Base-by-base conservation (phyloP, 345 rosid genomes). In the Erodium maritimum region DNA sequence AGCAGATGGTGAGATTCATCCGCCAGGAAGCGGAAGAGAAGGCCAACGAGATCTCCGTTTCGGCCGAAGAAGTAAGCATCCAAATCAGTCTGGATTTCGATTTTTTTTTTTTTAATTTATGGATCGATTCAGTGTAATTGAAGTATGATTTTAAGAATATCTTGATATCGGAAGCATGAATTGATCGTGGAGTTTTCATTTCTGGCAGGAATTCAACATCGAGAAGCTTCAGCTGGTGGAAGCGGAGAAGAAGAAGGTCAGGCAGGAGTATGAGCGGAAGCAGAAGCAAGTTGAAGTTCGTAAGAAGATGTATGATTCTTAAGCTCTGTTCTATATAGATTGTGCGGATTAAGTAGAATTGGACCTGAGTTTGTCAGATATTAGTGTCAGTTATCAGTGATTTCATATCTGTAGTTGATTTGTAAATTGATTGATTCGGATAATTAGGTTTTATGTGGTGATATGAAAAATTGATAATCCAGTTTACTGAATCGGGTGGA, bases 1-100 rank as follows among this genome's bases (percentile, higher is more conserved):
- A 94, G 84, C 95, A 90, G 87, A 94, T 94, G 99, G 95, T 90
- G 68, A 75, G 87, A 62, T 90, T 94, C 79, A 85, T 94, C 82
- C 90, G 83, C 66, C 99, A 90, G 61, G 99, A 94, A 74, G 97
- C 97, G 9, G 87, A 90, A 69, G 99, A 94, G 75, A 94, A 87
- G 54, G 91, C 95, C 75, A 87, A 85, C 68, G 99, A 94, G 90
- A 94, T 94, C 86, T 76, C 79, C 46, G 79, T 85, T 67, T 87
- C 99, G 46, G 95, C 97, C 0, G 95, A 85, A 75, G 97, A 94
- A 78, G 99, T 94, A 62, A 5, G 71, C 2, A 20, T 59, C 42
- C 56, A 59, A 59, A 13, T 17, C 22, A 16, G 18, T 34, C 19
- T 13, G 19, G 45, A 29, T 5, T 29, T 29, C 37, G 37, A 29